phyloP scores from a whole-genome alignment of 345 rosid genomes.

The Pseudoturritis turrita region DNA sequence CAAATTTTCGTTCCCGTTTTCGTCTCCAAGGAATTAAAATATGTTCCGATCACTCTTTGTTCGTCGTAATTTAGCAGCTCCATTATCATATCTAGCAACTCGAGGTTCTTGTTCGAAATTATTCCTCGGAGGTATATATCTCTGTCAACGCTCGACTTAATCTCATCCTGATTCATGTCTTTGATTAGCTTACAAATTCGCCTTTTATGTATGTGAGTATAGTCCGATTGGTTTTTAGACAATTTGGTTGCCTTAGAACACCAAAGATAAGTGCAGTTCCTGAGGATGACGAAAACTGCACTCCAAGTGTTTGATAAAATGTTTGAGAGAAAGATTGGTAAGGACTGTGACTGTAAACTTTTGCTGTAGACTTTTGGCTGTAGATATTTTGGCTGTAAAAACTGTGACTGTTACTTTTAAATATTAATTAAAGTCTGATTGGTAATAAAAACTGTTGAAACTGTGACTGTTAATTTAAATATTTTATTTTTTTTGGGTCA shows the following conservation, averaged over 20 bases:
- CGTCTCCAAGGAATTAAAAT: too few relatives aligned
- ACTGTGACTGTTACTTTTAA: too few relatives aligned
- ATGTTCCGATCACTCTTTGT: conserved; percentile 24
- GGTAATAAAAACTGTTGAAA: too few relatives aligned
- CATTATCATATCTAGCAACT: conserved; percentile 7
- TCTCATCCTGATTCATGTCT: background rate
- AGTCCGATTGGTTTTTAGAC: background rate
- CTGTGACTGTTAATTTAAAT: too few relatives aligned
- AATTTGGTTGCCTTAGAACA: background rate
- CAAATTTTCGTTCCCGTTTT: too few relatives aligned
- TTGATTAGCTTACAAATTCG: background rate
- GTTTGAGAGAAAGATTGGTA: background rate
- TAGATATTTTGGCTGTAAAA: too few relatives aligned
- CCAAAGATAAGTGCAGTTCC: rapidly evolving
- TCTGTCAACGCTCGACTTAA: background rate
- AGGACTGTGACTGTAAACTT: too few relatives aligned
- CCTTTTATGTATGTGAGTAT: background rate
- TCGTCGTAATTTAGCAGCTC: background rate
- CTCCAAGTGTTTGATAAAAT: conserved; percentile 8
- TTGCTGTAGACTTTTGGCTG: too few relatives aligned
- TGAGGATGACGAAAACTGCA: background rate
- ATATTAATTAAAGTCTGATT: too few relatives aligned
- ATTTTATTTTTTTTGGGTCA: too few relatives aligned
- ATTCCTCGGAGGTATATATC: conserved; percentile 55
- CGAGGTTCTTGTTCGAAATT: conserved; percentile 34